Evolutionary conservation across 768 basidiomycete species (phyloP).

Genomic region (Cantharellus anzutake): DNA sequence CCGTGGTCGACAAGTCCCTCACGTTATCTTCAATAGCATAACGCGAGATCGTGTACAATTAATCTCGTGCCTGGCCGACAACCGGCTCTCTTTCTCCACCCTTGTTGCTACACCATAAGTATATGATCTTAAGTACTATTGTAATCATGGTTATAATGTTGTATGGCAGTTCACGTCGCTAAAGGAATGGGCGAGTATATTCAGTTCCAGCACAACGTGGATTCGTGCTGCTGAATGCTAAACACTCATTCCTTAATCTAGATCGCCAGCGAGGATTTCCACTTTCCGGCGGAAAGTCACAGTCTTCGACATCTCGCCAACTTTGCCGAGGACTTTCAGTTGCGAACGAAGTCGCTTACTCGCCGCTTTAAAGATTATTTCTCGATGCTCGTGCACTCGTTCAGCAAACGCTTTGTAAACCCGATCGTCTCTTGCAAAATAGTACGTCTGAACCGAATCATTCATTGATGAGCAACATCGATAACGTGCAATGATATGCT

Average conservation of each 20-base stretch:
- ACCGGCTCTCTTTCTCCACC: background rate
- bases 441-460: constrained; percentile 41
- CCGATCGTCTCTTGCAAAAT: constrained; percentile 85
- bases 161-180: too few relatives aligned
- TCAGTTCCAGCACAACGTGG: too few relatives aligned
- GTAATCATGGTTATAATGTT: background rate
- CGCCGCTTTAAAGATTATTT: constrained; percentile 24
- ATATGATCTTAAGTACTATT: background rate
- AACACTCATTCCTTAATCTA: constrained; percentile 26
- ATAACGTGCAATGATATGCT: background rate
- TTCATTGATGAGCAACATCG: background rate
- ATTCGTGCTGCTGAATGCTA: background rate
- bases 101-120: background rate
- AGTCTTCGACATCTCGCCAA: constrained; percentile 40
- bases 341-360: constrained; percentile 45
- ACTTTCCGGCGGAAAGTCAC: constrained; percentile 53
- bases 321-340: constrained; percentile 37
- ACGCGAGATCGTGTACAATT: background rate
- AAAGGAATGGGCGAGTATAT: too few relatives aligned
- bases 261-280: constrained; percentile 35
- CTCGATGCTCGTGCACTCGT: constrained; percentile 20
- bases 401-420: constrained; percentile 32
- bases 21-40: background rate
- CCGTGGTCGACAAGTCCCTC: background rate
- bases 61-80: background rate